phyloP scores from a whole-genome alignment of 345 rosid genomes.

The Barbarea vulgaris region DNA sequence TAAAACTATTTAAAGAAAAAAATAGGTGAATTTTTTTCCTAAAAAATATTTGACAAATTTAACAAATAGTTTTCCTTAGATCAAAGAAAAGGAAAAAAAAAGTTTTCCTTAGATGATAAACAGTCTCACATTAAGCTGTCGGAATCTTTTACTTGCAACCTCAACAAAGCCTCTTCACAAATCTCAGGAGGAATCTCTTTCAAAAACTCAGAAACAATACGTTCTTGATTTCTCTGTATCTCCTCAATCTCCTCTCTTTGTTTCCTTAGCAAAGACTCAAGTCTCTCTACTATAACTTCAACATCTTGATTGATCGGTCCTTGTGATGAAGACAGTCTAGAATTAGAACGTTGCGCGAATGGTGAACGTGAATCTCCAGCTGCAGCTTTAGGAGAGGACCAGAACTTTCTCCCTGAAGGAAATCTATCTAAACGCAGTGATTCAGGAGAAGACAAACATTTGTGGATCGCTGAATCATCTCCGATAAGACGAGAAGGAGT shows the following conservation, averaged over 20 bases:
- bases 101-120: neutral
- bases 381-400: constrained; percentile 73
- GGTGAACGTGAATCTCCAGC: constrained; percentile 51
- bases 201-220: constrained; percentile 56
- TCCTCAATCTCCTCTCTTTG: constrained; percentile 77
- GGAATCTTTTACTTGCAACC: constrained; percentile 49
- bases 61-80: neutral
- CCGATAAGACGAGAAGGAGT: constrained; percentile 40
- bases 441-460: constrained; percentile 43
- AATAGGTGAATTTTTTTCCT: neutral
- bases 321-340: constrained; percentile 28
- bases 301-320: constrained; percentile 34
- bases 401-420: constrained; percentile 83
- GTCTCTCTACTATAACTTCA: constrained; percentile 48
- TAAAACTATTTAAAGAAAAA: neutral
- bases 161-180: constrained; percentile 49
- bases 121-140: neutral
- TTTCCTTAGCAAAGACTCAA: constrained; percentile 58
- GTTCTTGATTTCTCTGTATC: constrained; percentile 60
- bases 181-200: constrained; percentile 61
- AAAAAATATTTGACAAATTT: neutral
- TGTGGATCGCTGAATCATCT: constrained; percentile 34
- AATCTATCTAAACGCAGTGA: constrained; percentile 64
- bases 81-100: too few relatives aligned
- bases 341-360: constrained; percentile 21